Conservation (phyloP, 1,284 basidiomycete species). For the Neolentinus lepideus region DNA sequence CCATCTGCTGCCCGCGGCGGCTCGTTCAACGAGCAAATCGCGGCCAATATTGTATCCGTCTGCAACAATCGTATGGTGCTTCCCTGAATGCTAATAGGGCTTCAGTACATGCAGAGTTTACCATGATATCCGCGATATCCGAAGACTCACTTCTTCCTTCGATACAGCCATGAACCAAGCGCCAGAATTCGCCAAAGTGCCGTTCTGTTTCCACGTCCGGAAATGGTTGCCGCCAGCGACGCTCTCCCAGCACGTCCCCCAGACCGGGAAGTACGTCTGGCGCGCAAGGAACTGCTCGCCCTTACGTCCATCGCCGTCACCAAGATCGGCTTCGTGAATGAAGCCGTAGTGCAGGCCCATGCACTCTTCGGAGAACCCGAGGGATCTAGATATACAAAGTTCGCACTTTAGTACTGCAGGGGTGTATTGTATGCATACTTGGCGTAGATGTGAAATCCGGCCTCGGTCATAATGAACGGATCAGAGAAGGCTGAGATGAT, state of each 20-base stretch:
- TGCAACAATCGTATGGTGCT: constrained; percentile 63
- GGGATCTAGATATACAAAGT: constrained; percentile 34
- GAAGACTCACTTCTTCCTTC: constrained; percentile 50
- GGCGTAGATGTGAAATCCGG: constrained; percentile 31
- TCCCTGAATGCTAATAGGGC: constrained; percentile 39
- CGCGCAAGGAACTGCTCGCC: constrained; percentile 34
- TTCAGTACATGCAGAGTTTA: not conserved
- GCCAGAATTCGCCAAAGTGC: constrained; percentile 31
- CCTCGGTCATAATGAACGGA: constrained; percentile 32
- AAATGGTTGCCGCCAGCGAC: constrained; percentile 40
- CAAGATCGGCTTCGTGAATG: constrained; percentile 37
- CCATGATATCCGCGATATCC: not conserved
- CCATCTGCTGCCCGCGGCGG: constrained; percentile 53
- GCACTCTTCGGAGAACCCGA: constrained; percentile 56
- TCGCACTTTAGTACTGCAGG: not conserved
- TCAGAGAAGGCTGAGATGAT: constrained; percentile 39
- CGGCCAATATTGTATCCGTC: constrained; percentile 76
- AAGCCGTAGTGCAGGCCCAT: constrained; percentile 37
- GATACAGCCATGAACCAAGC: constrained; percentile 52
- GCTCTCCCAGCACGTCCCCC: constrained; percentile 42
- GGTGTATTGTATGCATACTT: constrained; percentile 24
- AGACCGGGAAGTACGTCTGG: constrained; percentile 35
- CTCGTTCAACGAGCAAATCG: constrained; percentile 62
- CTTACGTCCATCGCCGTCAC: constrained; percentile 35
- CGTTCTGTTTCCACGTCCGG: constrained; percentile 40